These are phyloP conservation scores for Grosmannia huntii DNA, from an alignment of 2,329 filamentous ascomycete genomes.

Conservation along the genomic window DNA sequence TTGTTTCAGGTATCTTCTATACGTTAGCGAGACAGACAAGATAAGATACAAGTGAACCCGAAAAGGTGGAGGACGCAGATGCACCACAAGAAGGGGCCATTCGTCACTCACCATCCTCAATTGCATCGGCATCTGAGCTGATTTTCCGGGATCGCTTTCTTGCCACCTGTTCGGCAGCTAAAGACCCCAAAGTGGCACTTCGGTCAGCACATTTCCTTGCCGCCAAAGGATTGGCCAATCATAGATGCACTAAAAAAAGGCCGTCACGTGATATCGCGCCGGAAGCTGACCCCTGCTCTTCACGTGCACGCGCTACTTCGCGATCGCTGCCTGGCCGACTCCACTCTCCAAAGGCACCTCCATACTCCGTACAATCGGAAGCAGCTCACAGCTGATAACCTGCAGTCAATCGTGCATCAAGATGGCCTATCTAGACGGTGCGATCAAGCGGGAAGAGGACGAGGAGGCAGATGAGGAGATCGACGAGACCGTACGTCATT, in stretches of 20 bases:
- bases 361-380: neutral
- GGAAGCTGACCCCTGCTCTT: neutral
- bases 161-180: neutral
- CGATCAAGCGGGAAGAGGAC: constrained; percentile 34
- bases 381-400: neutral
- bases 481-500: constrained; percentile 16
- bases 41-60: neutral
- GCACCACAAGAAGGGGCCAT: neutral
- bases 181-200: no score
- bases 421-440: constrained; percentile 22
- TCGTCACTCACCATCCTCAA: neutral
- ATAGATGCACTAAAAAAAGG: neutral
- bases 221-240: constrained; percentile 8
- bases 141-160: neutral
- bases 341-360: no score
- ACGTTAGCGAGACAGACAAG: neutral
- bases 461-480: constrained; percentile 57
- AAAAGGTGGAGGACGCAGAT: neutral
- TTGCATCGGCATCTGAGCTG: neutral
- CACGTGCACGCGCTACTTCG: neutral
- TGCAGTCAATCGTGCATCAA: neutral
- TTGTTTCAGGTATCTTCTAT: neutral
- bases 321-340: constrained; percentile 6
- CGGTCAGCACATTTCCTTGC: no score
- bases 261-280: constrained; percentile 7